Evolutionary conservation across 768 basidiomycete species (phyloP).

Genomic region (Suillus variegatus): DNA sequence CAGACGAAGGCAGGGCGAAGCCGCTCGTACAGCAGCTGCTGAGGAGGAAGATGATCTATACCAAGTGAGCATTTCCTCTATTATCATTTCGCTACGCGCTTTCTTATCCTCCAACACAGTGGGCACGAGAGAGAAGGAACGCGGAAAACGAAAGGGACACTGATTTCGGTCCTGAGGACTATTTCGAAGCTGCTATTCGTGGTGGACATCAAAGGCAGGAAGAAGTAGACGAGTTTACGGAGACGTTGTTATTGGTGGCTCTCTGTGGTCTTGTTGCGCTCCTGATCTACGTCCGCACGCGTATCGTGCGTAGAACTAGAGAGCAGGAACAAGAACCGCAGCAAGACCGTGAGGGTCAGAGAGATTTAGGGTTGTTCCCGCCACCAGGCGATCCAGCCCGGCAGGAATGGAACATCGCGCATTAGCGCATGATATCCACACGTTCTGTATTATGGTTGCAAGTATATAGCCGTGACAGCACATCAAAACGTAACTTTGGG

Average conservation of each 20-base stretch:
- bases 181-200: conserved; percentile 69
- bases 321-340: conserved; percentile 56
- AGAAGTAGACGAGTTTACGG: conserved; percentile 70
- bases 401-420: conserved; percentile 65
- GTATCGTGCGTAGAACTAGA: conserved; percentile 72
- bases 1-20: conserved; percentile 48
- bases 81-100: background rate
- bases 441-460: background rate
- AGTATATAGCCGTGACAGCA: background rate
- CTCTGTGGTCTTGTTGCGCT: conserved; percentile 74
- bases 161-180: conserved; percentile 82
- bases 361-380: conserved; percentile 55
- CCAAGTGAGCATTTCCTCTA: conserved; percentile 46
- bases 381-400: conserved; percentile 63
- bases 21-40: conserved; percentile 29
- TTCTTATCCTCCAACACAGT: conserved; percentile 42
- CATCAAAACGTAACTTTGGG: background rate
- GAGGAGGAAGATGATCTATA: conserved; percentile 77
- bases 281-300: conserved; percentile 76
- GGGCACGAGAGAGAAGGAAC: conserved; percentile 74
- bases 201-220: conserved; percentile 62
- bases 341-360: conserved; percentile 34
- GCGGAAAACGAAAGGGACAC: conserved; percentile 72
- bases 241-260: conserved; percentile 77
- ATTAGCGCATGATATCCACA: conserved; percentile 31